These are phyloP conservation scores for Yarrowia keelungensis DNA, from an alignment of 805 yeast species.

Conservation along the genomic window DNA sequence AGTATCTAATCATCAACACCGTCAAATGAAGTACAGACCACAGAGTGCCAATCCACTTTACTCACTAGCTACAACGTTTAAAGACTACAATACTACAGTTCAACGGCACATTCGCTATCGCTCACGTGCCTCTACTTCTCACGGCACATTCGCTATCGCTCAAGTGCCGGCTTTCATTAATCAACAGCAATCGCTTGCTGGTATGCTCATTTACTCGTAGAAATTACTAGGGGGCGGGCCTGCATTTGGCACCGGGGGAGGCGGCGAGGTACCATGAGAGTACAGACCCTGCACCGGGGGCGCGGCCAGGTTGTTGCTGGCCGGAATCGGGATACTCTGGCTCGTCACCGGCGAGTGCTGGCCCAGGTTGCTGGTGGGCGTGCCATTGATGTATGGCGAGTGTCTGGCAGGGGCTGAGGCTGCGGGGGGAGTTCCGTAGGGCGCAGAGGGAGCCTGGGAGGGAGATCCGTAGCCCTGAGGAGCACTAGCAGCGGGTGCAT, in stretches of 20 bases:
- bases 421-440: slow-evolving; percentile 6
- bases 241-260: slow-evolving; percentile 33
- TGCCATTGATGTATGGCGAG: slow-evolving; percentile 36
- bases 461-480: neutral
- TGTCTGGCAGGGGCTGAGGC: slow-evolving; percentile 23
- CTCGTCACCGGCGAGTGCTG: slow-evolving; percentile 25
- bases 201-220: slow-evolving; percentile 23
- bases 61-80: too few species aligned
- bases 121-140: too few species aligned
- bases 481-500: neutral
- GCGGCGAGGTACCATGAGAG: slow-evolving; percentile 25
- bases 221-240: slow-evolving; percentile 36
- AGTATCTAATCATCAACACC: too few species aligned
- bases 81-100: too few species aligned
- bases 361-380: slow-evolving; percentile 26
- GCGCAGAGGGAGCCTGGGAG: neutral
- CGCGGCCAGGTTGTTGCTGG: slow-evolving; percentile 14
- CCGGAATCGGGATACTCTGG: slow-evolving; percentile 24
- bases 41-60: too few species aligned
- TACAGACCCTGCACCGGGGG: slow-evolving; percentile 6
- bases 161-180: too few species aligned
- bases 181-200: too few species aligned
- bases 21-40: too few species aligned
- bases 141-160: too few species aligned
- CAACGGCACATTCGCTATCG: too few species aligned